Evolutionary conservation across 202 grass and related monocot genomes (phyloP).

Genomic region (Bolboschoenoplectus hybrid): DNA sequence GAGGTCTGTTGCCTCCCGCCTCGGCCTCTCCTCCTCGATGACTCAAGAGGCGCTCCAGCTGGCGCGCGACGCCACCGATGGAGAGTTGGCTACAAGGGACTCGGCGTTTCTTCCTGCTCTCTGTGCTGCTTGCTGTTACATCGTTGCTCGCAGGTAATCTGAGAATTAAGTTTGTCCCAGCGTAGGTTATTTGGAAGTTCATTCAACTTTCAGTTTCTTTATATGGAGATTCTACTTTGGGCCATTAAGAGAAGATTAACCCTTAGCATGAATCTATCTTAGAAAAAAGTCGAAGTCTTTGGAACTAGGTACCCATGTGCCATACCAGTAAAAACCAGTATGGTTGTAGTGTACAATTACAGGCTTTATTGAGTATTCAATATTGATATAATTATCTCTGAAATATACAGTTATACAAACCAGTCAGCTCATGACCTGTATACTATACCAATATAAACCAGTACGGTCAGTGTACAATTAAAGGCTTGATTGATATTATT

Average conservation of each 20-base stretch:
- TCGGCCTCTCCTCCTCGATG: conserved; percentile 44
- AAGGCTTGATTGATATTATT: background rate
- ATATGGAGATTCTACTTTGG: background rate
- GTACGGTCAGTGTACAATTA: background rate
- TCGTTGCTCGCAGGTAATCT: conserved; percentile 57
- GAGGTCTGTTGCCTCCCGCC: conserved; percentile 36
- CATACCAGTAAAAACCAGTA: background rate
- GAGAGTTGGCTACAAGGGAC: conserved; percentile 46
- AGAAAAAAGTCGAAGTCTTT: background rate
- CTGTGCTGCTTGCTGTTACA: conserved; percentile 59
- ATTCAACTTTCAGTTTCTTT: background rate
- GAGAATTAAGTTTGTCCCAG: background rate
- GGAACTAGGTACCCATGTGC: background rate
- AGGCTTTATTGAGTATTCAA: background rate
- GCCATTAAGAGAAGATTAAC: background rate
- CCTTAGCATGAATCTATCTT: background rate
- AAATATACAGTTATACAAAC: background rate
- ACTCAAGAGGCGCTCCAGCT: conserved; percentile 52
- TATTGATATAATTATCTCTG: background rate
- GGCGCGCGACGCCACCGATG: conserved; percentile 57
- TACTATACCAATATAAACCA: too few relatives aligned
- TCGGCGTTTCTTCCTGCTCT: conserved; percentile 62
- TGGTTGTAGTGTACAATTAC: background rate
- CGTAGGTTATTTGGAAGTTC: background rate
- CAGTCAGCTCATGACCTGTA: background rate